Conservation (phyloP, 768 basidiomycete genomes). For the Russula brevipes region DNA sequence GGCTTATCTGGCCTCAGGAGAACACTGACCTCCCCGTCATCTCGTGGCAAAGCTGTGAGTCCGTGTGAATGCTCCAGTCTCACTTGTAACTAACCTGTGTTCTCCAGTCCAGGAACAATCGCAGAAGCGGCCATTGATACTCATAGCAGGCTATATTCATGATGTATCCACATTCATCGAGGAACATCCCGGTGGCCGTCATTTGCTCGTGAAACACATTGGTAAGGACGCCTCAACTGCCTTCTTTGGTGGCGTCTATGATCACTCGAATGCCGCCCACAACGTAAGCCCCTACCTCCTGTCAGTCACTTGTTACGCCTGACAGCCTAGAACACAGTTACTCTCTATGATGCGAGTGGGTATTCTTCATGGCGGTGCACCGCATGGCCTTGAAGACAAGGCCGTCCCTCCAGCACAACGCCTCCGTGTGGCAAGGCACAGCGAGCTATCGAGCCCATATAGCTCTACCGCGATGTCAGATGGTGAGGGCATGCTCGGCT, state of each 20-base stretch:
- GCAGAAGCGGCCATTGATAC: conserved; percentile 71
- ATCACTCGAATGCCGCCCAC: conserved; percentile 84
- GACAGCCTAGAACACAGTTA: conserved; percentile 30
- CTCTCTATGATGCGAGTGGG: conserved; percentile 61
- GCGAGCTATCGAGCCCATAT: conserved; percentile 34
- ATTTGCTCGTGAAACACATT: conserved; percentile 76
- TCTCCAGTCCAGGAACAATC: conserved; percentile 70
- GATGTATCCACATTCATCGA: conserved; percentile 81
- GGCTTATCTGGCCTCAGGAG: conserved; percentile 73
- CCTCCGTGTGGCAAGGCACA: conserved; percentile 40
- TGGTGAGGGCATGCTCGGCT: conserved; percentile 34
- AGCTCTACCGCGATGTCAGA: conserved; percentile 35
- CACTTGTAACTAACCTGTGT: conserved; percentile 7
- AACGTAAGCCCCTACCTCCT: conserved; percentile 47
- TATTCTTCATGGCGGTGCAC: conserved; percentile 49
- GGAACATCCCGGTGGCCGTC: conserved; percentile 88
- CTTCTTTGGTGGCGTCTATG: conserved; percentile 90
- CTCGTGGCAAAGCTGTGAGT: conserved; percentile 80
- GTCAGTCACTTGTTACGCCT: not conserved
- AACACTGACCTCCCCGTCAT: conserved; percentile 73
- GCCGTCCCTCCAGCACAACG: conserved; percentile 46
- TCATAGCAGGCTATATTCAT: conserved; percentile 90
- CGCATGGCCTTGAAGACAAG: conserved; percentile 47
- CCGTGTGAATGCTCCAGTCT: not conserved
- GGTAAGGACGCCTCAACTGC: conserved; percentile 91